phyloP scores from a whole-genome alignment of 2,329 filamentous ascomycete genomes.

The Dothideomycetes sp. region DNA sequence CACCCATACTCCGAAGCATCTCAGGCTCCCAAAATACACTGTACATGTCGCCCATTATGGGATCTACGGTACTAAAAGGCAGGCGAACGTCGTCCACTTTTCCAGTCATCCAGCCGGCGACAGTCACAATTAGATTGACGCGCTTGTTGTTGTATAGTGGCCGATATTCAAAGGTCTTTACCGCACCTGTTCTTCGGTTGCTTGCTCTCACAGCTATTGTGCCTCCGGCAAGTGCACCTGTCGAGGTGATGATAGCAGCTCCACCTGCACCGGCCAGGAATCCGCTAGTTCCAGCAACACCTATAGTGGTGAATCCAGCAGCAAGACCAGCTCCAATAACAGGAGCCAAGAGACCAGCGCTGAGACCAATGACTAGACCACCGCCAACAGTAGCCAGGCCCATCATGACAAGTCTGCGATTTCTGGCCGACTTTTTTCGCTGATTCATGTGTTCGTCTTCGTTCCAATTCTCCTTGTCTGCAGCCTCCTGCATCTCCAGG shows the following conservation, averaged over 20 bases:
- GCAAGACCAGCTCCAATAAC: constrained; percentile 90
- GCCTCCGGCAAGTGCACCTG: constrained; percentile 74
- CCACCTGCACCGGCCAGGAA: constrained; percentile 89
- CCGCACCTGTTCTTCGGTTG: constrained; percentile 76
- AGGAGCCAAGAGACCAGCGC: constrained; percentile 81
- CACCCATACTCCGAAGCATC: constrained; percentile 95
- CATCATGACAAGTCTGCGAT: constrained; percentile 85
- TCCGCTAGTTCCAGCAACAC: constrained; percentile 74
- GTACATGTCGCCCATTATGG: constrained; percentile 96
- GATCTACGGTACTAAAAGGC: constrained; percentile 91
- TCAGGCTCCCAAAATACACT: constrained; percentile 96
- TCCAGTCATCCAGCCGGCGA: constrained; percentile 97
- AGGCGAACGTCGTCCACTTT: constrained; percentile 93
- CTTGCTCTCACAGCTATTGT: constrained; percentile 79
- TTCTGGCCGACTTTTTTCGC: constrained; percentile 69
- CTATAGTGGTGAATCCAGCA: constrained; percentile 89
- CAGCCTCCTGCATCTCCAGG: constrained; percentile 91
- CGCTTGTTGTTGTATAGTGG: constrained; percentile 97
- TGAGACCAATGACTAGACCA: constrained; percentile 87
- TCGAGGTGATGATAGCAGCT: constrained; percentile 85
- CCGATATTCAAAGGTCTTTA: constrained; percentile 93
- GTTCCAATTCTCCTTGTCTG: constrained; percentile 94
- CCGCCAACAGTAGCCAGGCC: constrained; percentile 92
- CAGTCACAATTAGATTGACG: constrained; percentile 87
- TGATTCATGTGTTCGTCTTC: constrained; percentile 88